These are phyloP conservation scores for Picea glauca DNA, from an alignment of 75 land plant genomes.

Conservation along the genomic window DNA sequence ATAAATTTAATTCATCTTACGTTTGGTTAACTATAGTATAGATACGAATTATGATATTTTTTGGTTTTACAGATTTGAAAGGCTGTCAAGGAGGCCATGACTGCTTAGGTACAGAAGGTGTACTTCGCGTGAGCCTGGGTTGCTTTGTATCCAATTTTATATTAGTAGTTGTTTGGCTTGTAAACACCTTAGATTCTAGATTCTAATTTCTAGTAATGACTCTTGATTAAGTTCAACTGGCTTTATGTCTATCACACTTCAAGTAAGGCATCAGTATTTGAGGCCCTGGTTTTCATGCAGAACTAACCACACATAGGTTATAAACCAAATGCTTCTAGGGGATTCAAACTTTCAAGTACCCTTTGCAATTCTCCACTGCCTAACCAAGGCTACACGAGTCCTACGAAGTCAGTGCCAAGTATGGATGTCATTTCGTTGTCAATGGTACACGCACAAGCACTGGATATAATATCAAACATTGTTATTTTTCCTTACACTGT, in stretches of 20 bases:
- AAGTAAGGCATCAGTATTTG: background rate
- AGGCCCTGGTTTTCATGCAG: background rate
- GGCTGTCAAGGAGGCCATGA: constrained; percentile 57
- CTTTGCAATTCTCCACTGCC: background rate
- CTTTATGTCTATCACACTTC: background rate
- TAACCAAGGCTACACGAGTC: background rate
- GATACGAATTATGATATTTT: background rate
- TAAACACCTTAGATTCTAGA: background rate
- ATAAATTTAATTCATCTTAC: no score
- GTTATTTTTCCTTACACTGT: background rate
- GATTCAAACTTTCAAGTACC: background rate
- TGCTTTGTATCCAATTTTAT: constrained; percentile 77
- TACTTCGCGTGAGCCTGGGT: constrained; percentile 83
- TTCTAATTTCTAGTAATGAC: background rate
- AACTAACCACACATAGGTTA: background rate
- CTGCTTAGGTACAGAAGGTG: constrained; percentile 78
- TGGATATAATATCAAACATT: background rate
- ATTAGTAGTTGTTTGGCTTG: background rate
- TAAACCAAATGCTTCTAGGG: background rate
- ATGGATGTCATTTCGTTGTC: background rate
- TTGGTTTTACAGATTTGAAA: constrained; percentile 53
- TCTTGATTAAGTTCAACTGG: background rate
- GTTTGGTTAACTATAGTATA: background rate
- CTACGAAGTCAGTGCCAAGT: background rate
- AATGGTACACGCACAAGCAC: background rate